Conservation (phyloP, 139 green algal species). For the Micromonas commoda region DNA sequence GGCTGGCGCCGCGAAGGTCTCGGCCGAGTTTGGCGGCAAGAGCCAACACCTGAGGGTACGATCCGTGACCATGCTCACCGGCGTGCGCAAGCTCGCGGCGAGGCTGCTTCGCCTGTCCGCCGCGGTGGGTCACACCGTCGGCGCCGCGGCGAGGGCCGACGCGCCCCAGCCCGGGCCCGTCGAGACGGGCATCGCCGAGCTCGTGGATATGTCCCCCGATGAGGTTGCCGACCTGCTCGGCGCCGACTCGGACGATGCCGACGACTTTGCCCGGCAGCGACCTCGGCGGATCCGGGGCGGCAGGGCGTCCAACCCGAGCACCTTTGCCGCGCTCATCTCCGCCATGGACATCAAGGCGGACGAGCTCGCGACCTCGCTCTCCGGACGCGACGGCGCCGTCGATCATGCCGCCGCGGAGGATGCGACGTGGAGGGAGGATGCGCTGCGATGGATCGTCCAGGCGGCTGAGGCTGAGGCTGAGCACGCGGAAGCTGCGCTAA, state of each 20-base stretch:
- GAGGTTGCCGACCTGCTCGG: not conserved
- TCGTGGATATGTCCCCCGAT: conserved; percentile 1
- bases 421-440: not conserved
- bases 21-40: no score
- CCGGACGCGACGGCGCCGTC: not conserved
- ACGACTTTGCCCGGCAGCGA: no score
- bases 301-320: no score
- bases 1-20: no score
- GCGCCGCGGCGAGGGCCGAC: not conserved
- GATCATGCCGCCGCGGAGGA: not conserved
- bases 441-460: not conserved
- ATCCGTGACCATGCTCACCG: not conserved
- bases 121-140: not conserved
- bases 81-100: not conserved
- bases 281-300: no score
- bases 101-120: not conserved
- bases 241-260: not conserved
- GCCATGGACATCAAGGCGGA: not conserved
- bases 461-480: not conserved
- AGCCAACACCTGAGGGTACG: not conserved
- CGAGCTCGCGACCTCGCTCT: not conserved
- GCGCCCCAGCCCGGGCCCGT: not conserved
- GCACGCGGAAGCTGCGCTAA: not conserved
- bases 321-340: no score
- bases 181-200: not conserved